Conservation (phyloP, 83 land plant genomes). For the Isoetes engelmannii region DNA sequence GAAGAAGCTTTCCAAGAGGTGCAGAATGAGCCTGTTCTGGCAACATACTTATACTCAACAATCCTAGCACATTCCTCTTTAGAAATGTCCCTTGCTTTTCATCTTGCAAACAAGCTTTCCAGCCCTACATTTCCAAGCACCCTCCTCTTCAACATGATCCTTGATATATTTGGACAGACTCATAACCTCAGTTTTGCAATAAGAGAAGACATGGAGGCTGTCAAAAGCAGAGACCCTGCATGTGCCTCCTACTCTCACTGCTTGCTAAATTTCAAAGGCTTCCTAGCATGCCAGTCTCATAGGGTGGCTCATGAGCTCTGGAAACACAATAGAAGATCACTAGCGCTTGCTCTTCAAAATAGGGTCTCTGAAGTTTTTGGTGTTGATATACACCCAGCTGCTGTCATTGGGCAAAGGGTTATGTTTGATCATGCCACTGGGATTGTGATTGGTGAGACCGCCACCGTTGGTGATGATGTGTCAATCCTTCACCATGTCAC, state of each 20-base stretch:
- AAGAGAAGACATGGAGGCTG: conserved; percentile 31
- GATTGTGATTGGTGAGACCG: conserved; percentile 59
- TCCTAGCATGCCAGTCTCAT: conserved; percentile 37
- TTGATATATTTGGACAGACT: conserved; percentile 27
- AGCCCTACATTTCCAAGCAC: conserved; percentile 43
- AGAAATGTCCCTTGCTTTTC: conserved; percentile 20
- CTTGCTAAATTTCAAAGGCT: conserved; percentile 49
- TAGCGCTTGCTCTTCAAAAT: conserved; percentile 45
- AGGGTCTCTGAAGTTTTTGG: conserved; percentile 47
- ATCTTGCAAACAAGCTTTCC: conserved; percentile 22
- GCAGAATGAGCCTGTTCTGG: no score
- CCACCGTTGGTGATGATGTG: conserved; percentile 44
- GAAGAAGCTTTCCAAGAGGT: no score
- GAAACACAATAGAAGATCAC: conserved; percentile 21
- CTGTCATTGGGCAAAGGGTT: conserved; percentile 30
- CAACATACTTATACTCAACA: no score
- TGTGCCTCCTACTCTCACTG: conserved; percentile 36
- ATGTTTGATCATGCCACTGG: conserved; percentile 62
- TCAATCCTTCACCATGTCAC: conserved; percentile 56
- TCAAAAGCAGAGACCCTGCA: conserved; percentile 42
- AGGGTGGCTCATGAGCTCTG: conserved; percentile 40
- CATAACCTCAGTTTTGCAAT: conserved; percentile 24
- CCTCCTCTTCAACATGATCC: conserved; percentile 39
- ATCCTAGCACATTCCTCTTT: conserved; percentile 22
- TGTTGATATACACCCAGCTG: conserved; percentile 62